Conservation (phyloP, 176 grass and related monocot species). For the Pontederia paniculata region DNA sequence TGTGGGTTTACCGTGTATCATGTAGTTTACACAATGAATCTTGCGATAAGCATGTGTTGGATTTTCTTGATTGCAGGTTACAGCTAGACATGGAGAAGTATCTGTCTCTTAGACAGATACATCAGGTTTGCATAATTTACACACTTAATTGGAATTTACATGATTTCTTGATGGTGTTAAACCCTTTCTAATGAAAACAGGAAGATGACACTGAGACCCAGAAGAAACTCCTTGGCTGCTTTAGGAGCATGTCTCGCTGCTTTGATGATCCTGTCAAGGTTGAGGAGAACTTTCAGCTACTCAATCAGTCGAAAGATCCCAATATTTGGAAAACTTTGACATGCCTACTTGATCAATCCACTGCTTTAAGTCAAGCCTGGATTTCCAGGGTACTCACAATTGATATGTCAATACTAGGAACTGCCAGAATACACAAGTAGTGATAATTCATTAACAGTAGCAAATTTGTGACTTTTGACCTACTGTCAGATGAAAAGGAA, state of each 20-base stretch:
- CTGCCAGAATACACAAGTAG: no score
- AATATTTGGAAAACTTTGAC: slow-evolving; percentile 74
- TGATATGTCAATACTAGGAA: slow-evolving; percentile 10
- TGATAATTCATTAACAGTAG: no score
- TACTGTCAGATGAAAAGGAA: not conserved
- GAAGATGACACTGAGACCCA: slow-evolving; percentile 73
- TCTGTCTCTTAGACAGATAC: slow-evolving; percentile 67
- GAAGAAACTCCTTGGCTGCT: slow-evolving; percentile 63
- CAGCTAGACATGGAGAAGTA: slow-evolving; percentile 99
- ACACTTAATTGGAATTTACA: slow-evolving; percentile 18
- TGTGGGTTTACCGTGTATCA: no score
- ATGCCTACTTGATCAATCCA: slow-evolving; percentile 57
- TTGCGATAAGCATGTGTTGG: slow-evolving; percentile 12
- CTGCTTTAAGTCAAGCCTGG: slow-evolving; percentile 52
- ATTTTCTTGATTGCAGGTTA: slow-evolving; percentile 55
- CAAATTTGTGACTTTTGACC: not conserved
- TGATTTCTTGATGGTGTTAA: slow-evolving; percentile 17
- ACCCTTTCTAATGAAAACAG: slow-evolving; percentile 46
- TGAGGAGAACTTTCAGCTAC: slow-evolving; percentile 74
- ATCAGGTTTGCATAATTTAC: slow-evolving; percentile 59
- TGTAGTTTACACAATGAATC: slow-evolving; percentile 9
- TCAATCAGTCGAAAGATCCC: slow-evolving; percentile 77
- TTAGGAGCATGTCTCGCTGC: slow-evolving; percentile 88
- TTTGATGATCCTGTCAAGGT: slow-evolving; percentile 70
- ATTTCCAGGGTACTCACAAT: slow-evolving; percentile 48